Evolutionary conservation across 768 basidiomycete genomes (phyloP), one percentile per base, ranked within the genome.

Genomic region (Phlebiopsis gigantea): DNA sequence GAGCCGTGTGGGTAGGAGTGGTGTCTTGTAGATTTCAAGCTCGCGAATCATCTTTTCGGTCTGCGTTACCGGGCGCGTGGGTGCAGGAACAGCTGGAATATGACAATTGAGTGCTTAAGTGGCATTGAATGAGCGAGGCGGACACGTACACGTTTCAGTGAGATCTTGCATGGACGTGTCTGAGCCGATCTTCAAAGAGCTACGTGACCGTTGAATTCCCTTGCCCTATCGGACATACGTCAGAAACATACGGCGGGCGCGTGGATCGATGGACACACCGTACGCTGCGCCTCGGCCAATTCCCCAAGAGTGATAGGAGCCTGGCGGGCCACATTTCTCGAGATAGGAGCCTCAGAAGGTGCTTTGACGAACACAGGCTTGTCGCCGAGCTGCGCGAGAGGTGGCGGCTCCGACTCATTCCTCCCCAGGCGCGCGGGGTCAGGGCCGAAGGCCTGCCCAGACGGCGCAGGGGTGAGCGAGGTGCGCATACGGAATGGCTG

Each of bases 1-100:
- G 39, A 74, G 68, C 19, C 77, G 77, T n/a, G 85, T 83, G 10
- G 89, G 87, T 15, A 90, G 63, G 45, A 91, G 77, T 5, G 89
- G 89, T 0, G 87, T 91, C 71, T 85, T 87, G 74, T 90, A 91
- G 28, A 87, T 77, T 60, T 90, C 88, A 45, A 89, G 72, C 62
- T 87, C 84, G 43, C 85, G 83, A 5, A 91, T 74, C 15, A 84
- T 84, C 57, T 78, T 77, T 70, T 89, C 85, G 19, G 87, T 83
- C 17, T 82, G 75, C 44, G 76, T 81, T 61, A 72, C 67, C 15
- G 74, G 73, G 61, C 66, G 69, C n/a, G n/a, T 14, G 17, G 48
- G 30, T 26, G 51, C 50, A 25, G 55, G 34, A 29, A 15, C 34
- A 22, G 56, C 21, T 1, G 50, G 21, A 31, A 9, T 3, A 39